Evolutionary conservation across 257 asterid species (phyloP).

Genomic region (Lithospermum erythrorhizon): DNA sequence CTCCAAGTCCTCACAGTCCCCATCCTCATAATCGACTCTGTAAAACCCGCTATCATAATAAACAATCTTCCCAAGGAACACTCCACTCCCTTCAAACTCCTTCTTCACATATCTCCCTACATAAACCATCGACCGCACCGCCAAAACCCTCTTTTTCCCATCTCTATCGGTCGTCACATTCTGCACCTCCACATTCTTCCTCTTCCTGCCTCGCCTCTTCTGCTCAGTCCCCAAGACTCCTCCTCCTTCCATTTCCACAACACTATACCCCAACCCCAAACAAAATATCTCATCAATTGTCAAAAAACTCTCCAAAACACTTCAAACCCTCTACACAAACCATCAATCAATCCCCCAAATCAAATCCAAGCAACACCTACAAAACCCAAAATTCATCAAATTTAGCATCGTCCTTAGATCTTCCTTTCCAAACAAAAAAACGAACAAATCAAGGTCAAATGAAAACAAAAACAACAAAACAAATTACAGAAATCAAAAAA

Average conservation of each 20-base stretch:
- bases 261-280: conserved; percentile 18
- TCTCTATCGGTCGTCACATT: conserved; percentile 28
- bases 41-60: conserved; percentile 49
- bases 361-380: background rate
- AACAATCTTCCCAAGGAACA: conserved; percentile 52
- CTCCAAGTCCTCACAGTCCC: conserved; percentile 67
- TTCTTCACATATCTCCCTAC: conserved; percentile 62
- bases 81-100: conserved; percentile 50
- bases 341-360: too few species aligned
- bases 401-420: background rate
- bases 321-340: background rate
- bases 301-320: background rate
- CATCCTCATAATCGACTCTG: conserved; percentile 65
- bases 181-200: conserved; percentile 40
- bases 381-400: background rate
- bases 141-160: conserved; percentile 37
- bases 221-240: conserved; percentile 24
- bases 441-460: background rate
- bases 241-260: conserved; percentile 35
- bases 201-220: conserved; percentile 55
- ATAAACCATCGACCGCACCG: conserved; percentile 32
- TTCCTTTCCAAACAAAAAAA: background rate
- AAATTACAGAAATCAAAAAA: too few species aligned
- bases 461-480: background rate
- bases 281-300: conserved; percentile 13